Conservation (phyloP, 2,329 filamentous ascomycete species). For the Curvularia hawaiiensis region DNA sequence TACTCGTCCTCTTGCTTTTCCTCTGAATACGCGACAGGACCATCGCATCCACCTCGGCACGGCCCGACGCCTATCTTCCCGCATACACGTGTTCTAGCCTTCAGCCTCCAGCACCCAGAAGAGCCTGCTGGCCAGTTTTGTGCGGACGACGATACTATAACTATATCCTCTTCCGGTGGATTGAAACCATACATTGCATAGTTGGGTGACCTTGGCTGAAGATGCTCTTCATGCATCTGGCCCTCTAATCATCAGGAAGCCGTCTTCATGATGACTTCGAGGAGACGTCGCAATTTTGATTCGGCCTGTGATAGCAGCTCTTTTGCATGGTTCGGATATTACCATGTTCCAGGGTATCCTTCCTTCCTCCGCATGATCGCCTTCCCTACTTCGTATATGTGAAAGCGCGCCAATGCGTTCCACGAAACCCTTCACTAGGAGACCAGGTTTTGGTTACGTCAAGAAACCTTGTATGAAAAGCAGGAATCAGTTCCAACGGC, state of each 20-base stretch:
- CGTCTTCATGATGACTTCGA: background rate
- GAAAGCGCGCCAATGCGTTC: background rate
- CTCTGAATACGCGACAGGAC: constrained; percentile 51
- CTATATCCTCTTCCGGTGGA: constrained; percentile 23
- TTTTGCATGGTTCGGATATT: background rate
- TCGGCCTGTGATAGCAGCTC: background rate
- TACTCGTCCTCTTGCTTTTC: constrained; percentile 78
- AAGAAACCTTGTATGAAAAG: background rate
- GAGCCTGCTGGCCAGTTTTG: constrained; percentile 20
- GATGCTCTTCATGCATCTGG: constrained; percentile 16
- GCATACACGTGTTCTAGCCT: background rate
- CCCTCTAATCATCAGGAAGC: background rate
- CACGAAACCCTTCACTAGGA: background rate
- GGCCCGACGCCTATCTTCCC: background rate
- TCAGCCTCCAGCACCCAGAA: background rate
- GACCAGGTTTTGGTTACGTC: background rate
- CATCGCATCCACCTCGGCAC: constrained; percentile 1
- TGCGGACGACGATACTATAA: constrained; percentile 17
- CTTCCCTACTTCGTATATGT: background rate
- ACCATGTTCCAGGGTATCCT: background rate
- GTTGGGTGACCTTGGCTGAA: background rate
- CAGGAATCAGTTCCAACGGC: background rate
- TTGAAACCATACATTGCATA: background rate
- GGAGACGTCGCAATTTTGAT: background rate
- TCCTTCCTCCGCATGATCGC: background rate